phyloP scores from a whole-genome alignment of 225 moss, liverwort and hornwort genomes.

The Bryum argenteum region DNA sequence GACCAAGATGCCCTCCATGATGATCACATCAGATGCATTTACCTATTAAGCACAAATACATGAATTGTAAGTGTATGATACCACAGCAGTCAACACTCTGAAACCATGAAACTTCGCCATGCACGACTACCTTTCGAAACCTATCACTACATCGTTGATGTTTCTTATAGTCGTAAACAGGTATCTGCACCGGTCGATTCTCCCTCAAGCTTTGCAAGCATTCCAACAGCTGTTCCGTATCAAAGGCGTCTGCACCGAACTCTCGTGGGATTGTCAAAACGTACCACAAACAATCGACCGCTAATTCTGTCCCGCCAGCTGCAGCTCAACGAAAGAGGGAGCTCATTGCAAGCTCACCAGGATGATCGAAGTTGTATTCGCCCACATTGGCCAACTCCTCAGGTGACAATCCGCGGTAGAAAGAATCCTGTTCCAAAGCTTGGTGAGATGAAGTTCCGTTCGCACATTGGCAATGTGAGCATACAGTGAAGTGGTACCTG shows the following conservation, averaged over 20 bases:
- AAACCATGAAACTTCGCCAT: slow-evolving; percentile 8
- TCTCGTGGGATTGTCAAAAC: neutral
- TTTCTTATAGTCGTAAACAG: slow-evolving; percentile 83
- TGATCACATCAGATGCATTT: slow-evolving; percentile 92
- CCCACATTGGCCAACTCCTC: slow-evolving; percentile 69
- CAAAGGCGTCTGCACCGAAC: slow-evolving; percentile 65
- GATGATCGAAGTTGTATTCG: slow-evolving; percentile 91
- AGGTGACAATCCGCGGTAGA: slow-evolving; percentile 74
- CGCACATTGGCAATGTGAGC: neutral
- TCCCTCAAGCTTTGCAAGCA: slow-evolving; percentile 71
- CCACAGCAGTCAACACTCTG: slow-evolving; percentile 6
- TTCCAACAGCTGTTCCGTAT: slow-evolving; percentile 84
- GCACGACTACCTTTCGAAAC: slow-evolving; percentile 61
- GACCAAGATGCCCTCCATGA: slow-evolving; percentile 93
- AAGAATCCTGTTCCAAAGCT: slow-evolving; percentile 55
- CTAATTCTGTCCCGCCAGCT: neutral
- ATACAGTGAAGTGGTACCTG: slow-evolving; percentile 37
- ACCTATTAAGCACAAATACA: slow-evolving; percentile 43
- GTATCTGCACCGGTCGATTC: slow-evolving; percentile 74
- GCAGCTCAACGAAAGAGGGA: slow-evolving; percentile 2
- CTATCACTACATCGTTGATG: slow-evolving; percentile 78
- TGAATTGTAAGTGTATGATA: slow-evolving; percentile 6
- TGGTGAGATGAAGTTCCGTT: no score
- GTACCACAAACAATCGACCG: neutral
- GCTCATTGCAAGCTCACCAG: slow-evolving; percentile 33